Percentiles rank a stretch among this genome's conserved stretches.
These are phyloP conservation scores for Chaetomiaceae sp. DNA, from an alignment of 2,329 filamentous ascomycete species.

Conservation along the genomic window DNA sequence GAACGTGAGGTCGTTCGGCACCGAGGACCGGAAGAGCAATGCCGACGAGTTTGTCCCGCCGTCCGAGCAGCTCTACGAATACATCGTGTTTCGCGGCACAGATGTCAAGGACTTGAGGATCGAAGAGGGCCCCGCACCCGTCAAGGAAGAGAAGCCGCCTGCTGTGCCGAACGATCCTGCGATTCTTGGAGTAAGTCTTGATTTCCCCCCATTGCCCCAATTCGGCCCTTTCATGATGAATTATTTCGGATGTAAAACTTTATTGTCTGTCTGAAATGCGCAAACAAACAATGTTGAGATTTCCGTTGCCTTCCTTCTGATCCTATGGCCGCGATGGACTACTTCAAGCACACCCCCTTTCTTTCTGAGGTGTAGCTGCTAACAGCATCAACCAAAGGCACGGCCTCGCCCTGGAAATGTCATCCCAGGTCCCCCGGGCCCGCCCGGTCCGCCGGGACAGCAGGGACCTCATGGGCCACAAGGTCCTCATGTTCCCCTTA, in stretches of 20 bases:
- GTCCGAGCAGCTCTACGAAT: slow-evolving; percentile 89
- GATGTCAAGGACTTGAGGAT: slow-evolving; percentile 98
- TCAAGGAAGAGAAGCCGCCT: slow-evolving; percentile 68
- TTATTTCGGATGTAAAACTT: slow-evolving; percentile 87
- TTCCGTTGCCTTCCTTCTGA: slow-evolving; percentile 99
- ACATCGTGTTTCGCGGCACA: slow-evolving; percentile 96
- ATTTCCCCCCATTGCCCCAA: slow-evolving; percentile 8
- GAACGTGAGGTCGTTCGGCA: slow-evolving; percentile 90
- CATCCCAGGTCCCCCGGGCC: slow-evolving; percentile 31
- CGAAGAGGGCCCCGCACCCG: slow-evolving; percentile 68
- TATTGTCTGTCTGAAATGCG: slow-evolving; percentile 84
- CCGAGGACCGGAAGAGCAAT: slow-evolving; percentile 77
- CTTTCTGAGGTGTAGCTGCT: slow-evolving; percentile 25
- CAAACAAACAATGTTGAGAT: slow-evolving; percentile 91
- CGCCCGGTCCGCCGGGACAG: slow-evolving; percentile 24
- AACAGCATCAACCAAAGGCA: slow-evolving; percentile 27
- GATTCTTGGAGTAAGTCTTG: slow-evolving; percentile 86
- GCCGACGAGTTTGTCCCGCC: slow-evolving; percentile 76
- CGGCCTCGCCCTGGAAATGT: slow-evolving; percentile 32
- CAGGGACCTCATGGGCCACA: slow-evolving; percentile 17
- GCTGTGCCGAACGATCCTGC: slow-evolving; percentile 90
- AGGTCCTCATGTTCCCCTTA: slow-evolving; percentile 13
- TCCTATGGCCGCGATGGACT: slow-evolving; percentile 32
- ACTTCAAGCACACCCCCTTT: slow-evolving; percentile 13
- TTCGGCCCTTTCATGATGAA: slow-evolving; percentile 64